Base-by-base conservation (phyloP, 108 stramenopile genomes). In the Nitzschia inconspicua region DNA sequence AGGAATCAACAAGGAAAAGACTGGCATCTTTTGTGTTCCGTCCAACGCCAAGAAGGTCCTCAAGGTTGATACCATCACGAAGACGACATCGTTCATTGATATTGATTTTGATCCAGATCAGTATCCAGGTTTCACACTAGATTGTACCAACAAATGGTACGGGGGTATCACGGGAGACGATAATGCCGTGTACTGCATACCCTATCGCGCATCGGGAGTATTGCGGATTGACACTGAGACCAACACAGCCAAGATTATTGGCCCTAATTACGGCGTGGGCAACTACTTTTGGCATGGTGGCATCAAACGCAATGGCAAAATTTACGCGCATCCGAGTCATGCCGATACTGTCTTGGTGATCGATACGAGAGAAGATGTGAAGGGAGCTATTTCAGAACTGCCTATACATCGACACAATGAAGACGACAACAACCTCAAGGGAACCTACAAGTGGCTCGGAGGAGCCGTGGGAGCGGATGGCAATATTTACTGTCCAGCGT, bases 201-300 rank as follows among this genome's bases (percentile, higher is more conserved):
- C 88, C 7, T 94, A 91, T 58, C 63, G 73, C 20, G 63, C 82
- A 1, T 54, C 76, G 18, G 71, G 62, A 5, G 83, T 91, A 0
- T 65, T 89, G 30, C 36, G 82, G 42, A 93, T 93, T 52, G 79
- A 86, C 49, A 72, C 78, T 11, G 64, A 71, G 24, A 58, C 58
- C 23, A 84, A 93, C 50, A 51, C 77, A 1, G 82, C 79, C 36
- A 63, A 47, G 11, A 23, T 86, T 4, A 60, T 89, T 18, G 93
- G 93, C 34, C 72, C 73, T 0, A 79, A 88, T 57, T 83, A 75
- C 62, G 86, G 84, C 18, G 34, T 66, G 26, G 76, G 73, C 9
- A 51, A 47, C 29, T 93, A 81, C 70, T 85, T 84, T 57, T 94
- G 85, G 85, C 93, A 94, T 70, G 93, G 93, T 13, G 93, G 93